phyloP scores from a whole-genome alignment of 305 asterid species.

The Salvia sclarea region DNA sequence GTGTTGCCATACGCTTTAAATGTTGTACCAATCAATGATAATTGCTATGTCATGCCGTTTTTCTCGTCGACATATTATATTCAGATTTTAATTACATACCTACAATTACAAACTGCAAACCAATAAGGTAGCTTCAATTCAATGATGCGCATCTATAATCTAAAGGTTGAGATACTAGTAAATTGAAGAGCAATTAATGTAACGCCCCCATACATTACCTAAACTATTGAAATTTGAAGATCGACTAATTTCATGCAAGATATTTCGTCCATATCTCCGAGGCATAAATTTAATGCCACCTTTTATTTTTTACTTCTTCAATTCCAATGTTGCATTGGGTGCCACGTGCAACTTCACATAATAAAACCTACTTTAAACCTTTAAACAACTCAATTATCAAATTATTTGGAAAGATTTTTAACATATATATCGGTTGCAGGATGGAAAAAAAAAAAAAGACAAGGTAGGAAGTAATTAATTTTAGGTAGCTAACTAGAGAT shows the following conservation, averaged over 20 bases:
- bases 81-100: not conserved
- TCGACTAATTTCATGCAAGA: not conserved
- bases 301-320: no score
- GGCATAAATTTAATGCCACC: not conserved
- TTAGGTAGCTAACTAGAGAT: no score
- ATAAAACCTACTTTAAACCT: no score
- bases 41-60: not conserved
- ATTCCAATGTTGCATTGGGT: no score
- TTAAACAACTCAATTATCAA: no score
- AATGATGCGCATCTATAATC: not conserved
- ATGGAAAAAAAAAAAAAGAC: no score
- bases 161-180: not conserved
- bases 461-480: no score
- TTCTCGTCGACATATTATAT: not conserved
- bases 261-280: conserved; percentile 3
- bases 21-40: conserved; percentile 15
- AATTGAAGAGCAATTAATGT: not conserved
- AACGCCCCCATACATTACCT: not conserved
- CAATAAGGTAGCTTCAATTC: not conserved
- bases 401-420: no score
- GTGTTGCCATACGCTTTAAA: conserved; percentile 8
- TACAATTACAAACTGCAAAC: conserved; percentile 2
- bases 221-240: no score
- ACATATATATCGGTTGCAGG: no score
- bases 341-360: no score